These are phyloP conservation scores for Pyrenophora graminea DNA, from an alignment of 2,329 filamentous ascomycete genomes.

Conservation along the genomic window DNA sequence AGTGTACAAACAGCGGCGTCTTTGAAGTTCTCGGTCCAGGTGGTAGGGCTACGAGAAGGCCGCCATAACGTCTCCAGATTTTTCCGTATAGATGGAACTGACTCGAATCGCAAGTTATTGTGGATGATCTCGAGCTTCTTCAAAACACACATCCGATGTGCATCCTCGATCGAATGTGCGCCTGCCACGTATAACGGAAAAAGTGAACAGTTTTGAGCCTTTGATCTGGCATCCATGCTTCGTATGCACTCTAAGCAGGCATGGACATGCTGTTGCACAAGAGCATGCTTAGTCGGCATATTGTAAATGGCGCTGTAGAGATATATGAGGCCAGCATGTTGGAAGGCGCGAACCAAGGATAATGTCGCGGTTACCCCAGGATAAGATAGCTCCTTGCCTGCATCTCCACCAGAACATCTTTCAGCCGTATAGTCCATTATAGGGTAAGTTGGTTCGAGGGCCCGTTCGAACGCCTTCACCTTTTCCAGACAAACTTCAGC, in stretches of 20 bases:
- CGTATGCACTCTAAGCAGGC: constrained; percentile 19
- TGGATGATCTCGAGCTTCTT: constrained; percentile 14
- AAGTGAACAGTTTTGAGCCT: constrained; percentile 17
- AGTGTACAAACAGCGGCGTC: constrained; percentile 4
- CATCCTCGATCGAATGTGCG: constrained; percentile 10
- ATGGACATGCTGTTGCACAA: constrained; percentile 21
- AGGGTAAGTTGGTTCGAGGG: constrained; percentile 9
- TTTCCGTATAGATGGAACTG: constrained; percentile 11
- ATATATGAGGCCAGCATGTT: constrained; percentile 20
- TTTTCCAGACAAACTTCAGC: constrained; percentile 1
- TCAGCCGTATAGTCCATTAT: neutral
- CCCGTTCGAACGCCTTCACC: constrained; percentile 4
- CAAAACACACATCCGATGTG: constrained; percentile 5
- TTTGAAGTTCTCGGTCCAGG: constrained; percentile 10
- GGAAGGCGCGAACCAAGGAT: constrained; percentile 15
- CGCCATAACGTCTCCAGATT: constrained; percentile 10
- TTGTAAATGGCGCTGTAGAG: constrained; percentile 20
- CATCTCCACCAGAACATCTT: neutral
- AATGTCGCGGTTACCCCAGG: constrained; percentile 3
- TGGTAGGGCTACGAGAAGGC: constrained; percentile 5
- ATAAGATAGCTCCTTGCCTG: neutral
- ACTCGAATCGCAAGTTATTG: constrained; percentile 17
- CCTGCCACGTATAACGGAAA: constrained; percentile 23
- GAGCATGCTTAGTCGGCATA: constrained; percentile 11
- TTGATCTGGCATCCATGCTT: constrained; percentile 13